Percentiles rank a stretch among this genome's conserved stretches.
phyloP scores from a whole-genome alignment of 2,329 filamentous ascomycete species.

The Fusarium chlamydosporum region DNA sequence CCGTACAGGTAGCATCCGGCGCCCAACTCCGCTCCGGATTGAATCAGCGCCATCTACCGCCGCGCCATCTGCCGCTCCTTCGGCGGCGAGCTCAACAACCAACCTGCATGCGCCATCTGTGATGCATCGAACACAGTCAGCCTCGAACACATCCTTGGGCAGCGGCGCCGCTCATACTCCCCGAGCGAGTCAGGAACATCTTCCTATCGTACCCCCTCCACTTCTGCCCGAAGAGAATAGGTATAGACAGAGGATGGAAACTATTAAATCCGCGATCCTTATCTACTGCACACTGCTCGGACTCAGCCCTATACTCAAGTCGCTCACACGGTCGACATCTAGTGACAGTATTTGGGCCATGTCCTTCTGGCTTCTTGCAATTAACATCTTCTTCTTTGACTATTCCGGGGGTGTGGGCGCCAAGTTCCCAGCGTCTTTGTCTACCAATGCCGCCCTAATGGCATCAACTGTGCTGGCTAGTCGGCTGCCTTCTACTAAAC shows the following conservation, averaged over 20 bases:
- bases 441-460: slow-evolving; percentile 97
- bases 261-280: slow-evolving; percentile 90
- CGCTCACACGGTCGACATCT: slow-evolving; percentile 91
- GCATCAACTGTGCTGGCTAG: slow-evolving; percentile 94
- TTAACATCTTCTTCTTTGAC: slow-evolving; percentile 99
- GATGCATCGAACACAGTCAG: slow-evolving; percentile 63
- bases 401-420: slow-evolving; percentile 79
- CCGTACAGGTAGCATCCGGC: slow-evolving; percentile 57
- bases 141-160: slow-evolving; percentile 70
- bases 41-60: slow-evolving; percentile 49
- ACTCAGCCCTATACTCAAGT: slow-evolving; percentile 94
- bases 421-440: slow-evolving; percentile 81
- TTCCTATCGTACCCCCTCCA: slow-evolving; percentile 50
- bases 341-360: slow-evolving; percentile 98
- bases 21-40: slow-evolving; percentile 52
- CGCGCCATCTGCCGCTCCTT: slow-evolving; percentile 48
- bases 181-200: slow-evolving; percentile 52
- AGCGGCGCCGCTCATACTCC: slow-evolving; percentile 46
- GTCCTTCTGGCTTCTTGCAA: slow-evolving; percentile 90
- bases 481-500: slow-evolving; percentile 87
- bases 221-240: slow-evolving; percentile 58
- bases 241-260: slow-evolving; percentile 73
- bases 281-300: slow-evolving; percentile 95
- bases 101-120: slow-evolving; percentile 56
- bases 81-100: slow-evolving; percentile 63